Percentiles rank a stretch among this genome's conserved stretches.
These are phyloP conservation scores for Ceratocystis diversiconidia DNA, from an alignment of 2,329 filamentous ascomycete species.

Conservation along the genomic window DNA sequence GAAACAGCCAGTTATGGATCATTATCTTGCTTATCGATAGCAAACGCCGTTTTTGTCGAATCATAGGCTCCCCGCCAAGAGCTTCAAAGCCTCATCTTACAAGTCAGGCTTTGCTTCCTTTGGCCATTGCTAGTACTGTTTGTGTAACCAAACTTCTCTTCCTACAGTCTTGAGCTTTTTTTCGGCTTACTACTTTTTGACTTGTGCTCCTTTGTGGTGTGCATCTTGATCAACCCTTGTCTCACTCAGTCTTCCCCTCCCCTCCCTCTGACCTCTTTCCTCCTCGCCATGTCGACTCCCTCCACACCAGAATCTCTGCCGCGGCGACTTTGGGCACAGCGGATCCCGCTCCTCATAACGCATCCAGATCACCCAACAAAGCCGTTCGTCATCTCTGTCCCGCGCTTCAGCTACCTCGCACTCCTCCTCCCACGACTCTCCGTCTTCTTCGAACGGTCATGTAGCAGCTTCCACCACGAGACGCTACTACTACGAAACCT, in stretches of 20 bases:
- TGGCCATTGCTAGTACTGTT: no score
- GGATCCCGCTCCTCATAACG: constrained; percentile 41
- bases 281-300: constrained; percentile 7
- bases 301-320: constrained; percentile 23
- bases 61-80: no score
- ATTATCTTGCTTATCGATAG: background rate
- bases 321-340: constrained; percentile 40
- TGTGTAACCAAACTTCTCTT: no score
- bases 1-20: background rate
- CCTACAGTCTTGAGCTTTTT: background rate
- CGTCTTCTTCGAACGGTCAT: constrained; percentile 38
- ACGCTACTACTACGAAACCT: constrained; percentile 39
- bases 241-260: background rate
- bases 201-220: background rate
- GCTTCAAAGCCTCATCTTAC: no score
- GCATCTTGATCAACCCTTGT: background rate
- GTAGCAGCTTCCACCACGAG: constrained; percentile 46
- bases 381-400: constrained; percentile 40
- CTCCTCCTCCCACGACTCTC: constrained; percentile 41
- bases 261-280: constrained; percentile 21
- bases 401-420: constrained; percentile 46
- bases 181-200: background rate
- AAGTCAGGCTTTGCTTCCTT: background rate
- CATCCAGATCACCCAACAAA: constrained; percentile 33
- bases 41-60: background rate